Evolutionary conservation across 345 rosid genomes (phyloP).

Genomic region (Microthlaspi erraticum): DNA sequence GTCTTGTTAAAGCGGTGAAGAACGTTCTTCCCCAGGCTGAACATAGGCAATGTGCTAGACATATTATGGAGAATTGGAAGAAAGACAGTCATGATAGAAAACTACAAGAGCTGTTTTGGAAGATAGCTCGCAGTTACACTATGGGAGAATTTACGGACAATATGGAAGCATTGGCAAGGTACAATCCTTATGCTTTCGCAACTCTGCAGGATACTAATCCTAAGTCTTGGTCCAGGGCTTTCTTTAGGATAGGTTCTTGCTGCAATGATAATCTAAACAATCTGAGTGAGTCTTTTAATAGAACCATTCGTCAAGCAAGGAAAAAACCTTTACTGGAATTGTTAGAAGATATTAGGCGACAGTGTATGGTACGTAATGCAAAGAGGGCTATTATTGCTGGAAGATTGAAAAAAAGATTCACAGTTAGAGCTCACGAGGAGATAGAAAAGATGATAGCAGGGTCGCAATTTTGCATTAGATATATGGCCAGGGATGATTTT

Average conservation of each 20-base stretch:
- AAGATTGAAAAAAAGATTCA: not conserved
- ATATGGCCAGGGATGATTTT: too few relatives aligned
- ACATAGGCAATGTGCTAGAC: too few relatives aligned
- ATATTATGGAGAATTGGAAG: not conserved
- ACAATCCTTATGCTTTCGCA: not conserved
- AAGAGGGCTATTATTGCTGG: not conserved
- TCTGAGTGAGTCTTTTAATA: not conserved
- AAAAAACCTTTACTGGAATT: not conserved
- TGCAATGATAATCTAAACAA: slow-evolving; percentile 19
- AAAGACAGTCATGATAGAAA: not conserved
- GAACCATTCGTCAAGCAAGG: not conserved
- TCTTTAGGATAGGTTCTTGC: not conserved
- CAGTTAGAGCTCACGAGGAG: not conserved
- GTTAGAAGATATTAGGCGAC: not conserved
- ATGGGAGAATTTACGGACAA: not conserved
- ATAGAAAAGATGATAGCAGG: not conserved
- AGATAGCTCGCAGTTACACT: not conserved
- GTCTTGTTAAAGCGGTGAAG: too few relatives aligned
- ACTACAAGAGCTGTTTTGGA: not conserved
- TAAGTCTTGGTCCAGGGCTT: not conserved
- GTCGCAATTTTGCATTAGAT: too few relatives aligned
- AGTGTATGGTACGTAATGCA: not conserved
- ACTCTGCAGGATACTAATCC: not conserved
- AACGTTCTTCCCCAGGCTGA: too few relatives aligned
- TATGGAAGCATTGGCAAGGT: not conserved